Base-by-base conservation (phyloP, 345 rosid genomes). In the Conringia planisiliqua region DNA sequence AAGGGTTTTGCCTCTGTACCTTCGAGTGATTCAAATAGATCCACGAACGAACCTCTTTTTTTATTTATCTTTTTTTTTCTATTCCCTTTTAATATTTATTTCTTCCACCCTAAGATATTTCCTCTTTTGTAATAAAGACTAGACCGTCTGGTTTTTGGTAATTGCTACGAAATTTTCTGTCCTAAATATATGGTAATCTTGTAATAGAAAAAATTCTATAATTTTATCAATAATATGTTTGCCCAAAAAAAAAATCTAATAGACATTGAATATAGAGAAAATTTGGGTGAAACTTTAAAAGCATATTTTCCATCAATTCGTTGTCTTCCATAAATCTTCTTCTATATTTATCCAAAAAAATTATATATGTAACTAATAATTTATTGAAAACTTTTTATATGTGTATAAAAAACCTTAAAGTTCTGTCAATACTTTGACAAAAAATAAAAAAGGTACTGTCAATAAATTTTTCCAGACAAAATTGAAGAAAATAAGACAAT, bases 11-110 rank as follows among this genome's bases (percentile, higher is more conserved):
- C 18, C 46, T 72, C 65, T 46, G 65, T 65, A 12, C 46, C 52
- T 56, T 70, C 82, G 56, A 79, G 82, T 79, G 86, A 84, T 82
- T 84, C 86, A 85, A 88, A 88, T 88, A 88, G 78, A 82, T 59
- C 84, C 87, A 79, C 80, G 80, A 73, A 35, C 44, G 29, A 32
- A 40, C 24, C 6, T 13, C 6, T 3, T 17, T 38, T 29, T 42
- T 47, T 4, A 4, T 32, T 52, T 55, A 4, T 0, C 54, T 39
- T 52, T 40, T 4, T 48, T 69, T 4, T 13, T 32, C 29, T 50
- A 17, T 20, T 35, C n/a, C 13, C 29, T 42, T 7, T 60, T 33
- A 4, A 6, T 35, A 33, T 62, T 42, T 29, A 12, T 67, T 62
- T 29, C 68, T 77, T 71, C 60, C 68, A 39, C 56, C 54, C 7